Evolutionary conservation across 2,329 filamentous ascomycete species (phyloP).

Genomic region (Fusarium neocosmosporiellum): DNA sequence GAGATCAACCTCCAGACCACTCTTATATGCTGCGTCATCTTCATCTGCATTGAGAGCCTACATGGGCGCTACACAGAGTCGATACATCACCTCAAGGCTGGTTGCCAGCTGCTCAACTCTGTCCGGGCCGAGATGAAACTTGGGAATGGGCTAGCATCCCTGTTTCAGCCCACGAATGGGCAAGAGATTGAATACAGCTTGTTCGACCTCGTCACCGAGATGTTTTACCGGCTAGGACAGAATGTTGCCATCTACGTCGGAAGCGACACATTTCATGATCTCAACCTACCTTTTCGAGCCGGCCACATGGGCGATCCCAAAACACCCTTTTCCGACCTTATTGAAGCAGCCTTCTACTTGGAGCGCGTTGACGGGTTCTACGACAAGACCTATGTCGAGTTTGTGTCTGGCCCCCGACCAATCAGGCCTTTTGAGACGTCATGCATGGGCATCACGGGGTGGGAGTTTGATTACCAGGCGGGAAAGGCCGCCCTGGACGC

Average conservation of each 20-base stretch:
- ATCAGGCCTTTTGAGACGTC: background rate
- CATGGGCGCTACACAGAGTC: slow-evolving; percentile 36
- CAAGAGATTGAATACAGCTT: background rate
- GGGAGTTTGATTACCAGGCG: background rate
- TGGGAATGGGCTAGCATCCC: background rate
- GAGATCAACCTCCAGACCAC: slow-evolving; percentile 23
- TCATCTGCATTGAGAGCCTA: slow-evolving; percentile 40
- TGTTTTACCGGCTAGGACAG: slow-evolving; percentile 30
- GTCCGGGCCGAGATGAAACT: background rate
- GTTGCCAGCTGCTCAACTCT: slow-evolving; percentile 22
- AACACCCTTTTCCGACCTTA: slow-evolving; percentile 16
- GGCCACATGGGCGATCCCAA: slow-evolving; percentile 7
- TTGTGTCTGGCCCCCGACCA: background rate
- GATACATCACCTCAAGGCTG: slow-evolving; percentile 35
- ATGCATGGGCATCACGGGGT: no score
- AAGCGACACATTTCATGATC: slow-evolving; percentile 23
- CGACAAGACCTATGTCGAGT: background rate
- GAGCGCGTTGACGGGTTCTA: background rate
- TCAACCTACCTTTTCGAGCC: slow-evolving; percentile 4
- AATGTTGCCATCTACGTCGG: slow-evolving; percentile 31
- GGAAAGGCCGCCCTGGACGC: background rate
- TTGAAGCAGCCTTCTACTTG: slow-evolving; percentile 11
- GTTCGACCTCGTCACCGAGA: slow-evolving; percentile 18
- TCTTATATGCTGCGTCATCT: slow-evolving; percentile 38
- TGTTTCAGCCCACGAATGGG: background rate